Evolutionary conservation across 2,329 filamentous ascomycete genomes (phyloP).

Genomic region (Hypoxylon sp.): DNA sequence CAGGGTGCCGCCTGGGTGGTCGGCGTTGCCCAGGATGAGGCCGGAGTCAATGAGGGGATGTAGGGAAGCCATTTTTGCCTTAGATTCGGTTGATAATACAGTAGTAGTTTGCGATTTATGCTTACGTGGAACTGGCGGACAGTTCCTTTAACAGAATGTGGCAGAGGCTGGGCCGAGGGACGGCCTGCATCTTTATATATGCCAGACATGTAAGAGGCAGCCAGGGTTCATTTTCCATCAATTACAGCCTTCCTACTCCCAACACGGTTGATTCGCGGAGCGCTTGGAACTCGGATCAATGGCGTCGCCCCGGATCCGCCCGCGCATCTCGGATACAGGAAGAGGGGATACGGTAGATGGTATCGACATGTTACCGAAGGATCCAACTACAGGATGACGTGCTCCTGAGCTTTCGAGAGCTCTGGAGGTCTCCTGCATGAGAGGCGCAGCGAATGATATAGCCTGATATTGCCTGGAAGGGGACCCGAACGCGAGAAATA

Average conservation of each 20-base stretch:
- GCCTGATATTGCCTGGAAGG: constrained; percentile 1
- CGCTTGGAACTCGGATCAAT: not conserved
- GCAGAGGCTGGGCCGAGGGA: constrained; percentile 9
- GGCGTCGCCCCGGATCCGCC: constrained; percentile 1
- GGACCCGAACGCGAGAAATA: not conserved
- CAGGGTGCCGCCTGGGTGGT: constrained; percentile 70
- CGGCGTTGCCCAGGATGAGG: constrained; percentile 64
- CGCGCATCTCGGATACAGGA: constrained; percentile 6
- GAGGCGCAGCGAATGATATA: constrained; percentile 6
- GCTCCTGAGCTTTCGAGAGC: not conserved
- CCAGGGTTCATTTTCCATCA: constrained; percentile 5
- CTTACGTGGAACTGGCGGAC: constrained; percentile 4
- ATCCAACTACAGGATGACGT: constrained; percentile 5
- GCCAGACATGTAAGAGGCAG: not conserved
- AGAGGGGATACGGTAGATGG: constrained; percentile 15
- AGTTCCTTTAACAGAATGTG: not conserved
- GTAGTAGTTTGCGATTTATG: constrained; percentile 1
- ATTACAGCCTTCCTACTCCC: constrained; percentile 1
- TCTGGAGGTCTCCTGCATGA: not conserved
- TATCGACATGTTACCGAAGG: constrained; percentile 2
- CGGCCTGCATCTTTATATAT: constrained; percentile 15
- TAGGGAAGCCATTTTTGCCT: constrained; percentile 54
- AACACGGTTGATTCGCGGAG: not conserved
- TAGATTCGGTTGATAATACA: not conserved
- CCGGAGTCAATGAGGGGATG: constrained; percentile 74